phyloP scores from a whole-genome alignment of 768 basidiomycete species.

The Psilocybe cubensis region DNA sequence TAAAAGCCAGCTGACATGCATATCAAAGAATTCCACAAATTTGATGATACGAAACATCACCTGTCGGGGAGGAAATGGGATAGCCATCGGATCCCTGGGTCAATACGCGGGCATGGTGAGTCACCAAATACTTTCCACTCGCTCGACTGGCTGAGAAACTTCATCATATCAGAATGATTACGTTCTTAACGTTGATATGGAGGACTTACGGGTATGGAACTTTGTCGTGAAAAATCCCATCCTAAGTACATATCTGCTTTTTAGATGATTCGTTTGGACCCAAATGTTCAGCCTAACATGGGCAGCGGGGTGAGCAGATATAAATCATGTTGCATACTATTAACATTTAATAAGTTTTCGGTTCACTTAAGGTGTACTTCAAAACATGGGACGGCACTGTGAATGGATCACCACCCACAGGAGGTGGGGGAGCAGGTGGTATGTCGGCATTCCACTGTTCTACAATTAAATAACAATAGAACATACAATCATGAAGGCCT shows the following conservation, averaged over 20 bases:
- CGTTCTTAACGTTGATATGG: constrained; percentile 53
- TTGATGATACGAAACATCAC: constrained; percentile 49
- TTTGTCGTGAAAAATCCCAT: not conserved
- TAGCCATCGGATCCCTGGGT: constrained; percentile 63
- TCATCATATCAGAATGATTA: constrained; percentile 47
- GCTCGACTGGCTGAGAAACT: not conserved
- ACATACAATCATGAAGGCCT: not conserved
- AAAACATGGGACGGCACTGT: constrained; percentile 5
- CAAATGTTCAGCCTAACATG: constrained; percentile 6
- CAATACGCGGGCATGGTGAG: constrained; percentile 56
- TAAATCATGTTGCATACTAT: not conserved
- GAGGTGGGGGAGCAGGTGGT: constrained; percentile 3
- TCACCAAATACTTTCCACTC: not conserved
- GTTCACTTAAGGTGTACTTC: constrained; percentile 4
- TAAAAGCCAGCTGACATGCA: not conserved
- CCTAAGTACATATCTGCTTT: not conserved
- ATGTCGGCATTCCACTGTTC: too few relatives aligned
- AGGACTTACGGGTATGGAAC: constrained; percentile 45
- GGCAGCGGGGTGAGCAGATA: not conserved
- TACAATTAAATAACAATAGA: too few relatives aligned
- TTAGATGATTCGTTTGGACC: constrained; percentile 4
- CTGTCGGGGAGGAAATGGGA: constrained; percentile 62
- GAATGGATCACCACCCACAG: constrained; percentile 2
- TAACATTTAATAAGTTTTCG: not conserved
- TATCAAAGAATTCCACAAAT: constrained; percentile 55